Evolutionary conservation across 176 grass and related monocot genomes (phyloP).

Genomic region (Carex parvula): DNA sequence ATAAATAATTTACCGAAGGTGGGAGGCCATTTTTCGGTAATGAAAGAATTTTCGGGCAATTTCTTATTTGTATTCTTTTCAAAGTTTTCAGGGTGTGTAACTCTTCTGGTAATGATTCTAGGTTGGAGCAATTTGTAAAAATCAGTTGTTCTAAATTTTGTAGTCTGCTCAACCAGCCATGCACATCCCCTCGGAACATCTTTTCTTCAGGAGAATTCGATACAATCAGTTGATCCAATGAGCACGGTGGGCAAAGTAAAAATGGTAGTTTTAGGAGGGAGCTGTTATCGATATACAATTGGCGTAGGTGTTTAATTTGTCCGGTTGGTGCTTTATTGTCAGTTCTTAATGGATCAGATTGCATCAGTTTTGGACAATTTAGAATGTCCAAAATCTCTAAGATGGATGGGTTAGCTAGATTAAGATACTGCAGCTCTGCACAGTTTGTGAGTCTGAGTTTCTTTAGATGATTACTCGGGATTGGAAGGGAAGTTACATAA

Average conservation of each 20-base stretch:
- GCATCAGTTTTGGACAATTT: neutral
- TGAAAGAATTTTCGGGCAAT: neutral
- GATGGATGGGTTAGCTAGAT: neutral
- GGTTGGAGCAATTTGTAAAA: neutral
- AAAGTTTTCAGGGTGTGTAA: neutral
- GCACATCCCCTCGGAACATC: neutral
- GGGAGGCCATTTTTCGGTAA: neutral
- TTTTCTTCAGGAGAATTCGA: neutral
- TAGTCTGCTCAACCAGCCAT: neutral
- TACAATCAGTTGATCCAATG: neutral
- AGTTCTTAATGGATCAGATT: neutral
- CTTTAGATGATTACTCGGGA: neutral
- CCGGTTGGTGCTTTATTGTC: neutral
- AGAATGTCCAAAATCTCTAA: neutral
- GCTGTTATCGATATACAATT: neutral
- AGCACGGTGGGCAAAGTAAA: neutral
- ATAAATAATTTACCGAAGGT: neutral
- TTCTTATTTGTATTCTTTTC: neutral
- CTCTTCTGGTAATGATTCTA: neutral
- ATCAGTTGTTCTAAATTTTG: neutral
- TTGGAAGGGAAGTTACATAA: neutral
- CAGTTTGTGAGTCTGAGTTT: neutral
- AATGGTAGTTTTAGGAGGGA: slow-evolving; percentile 9
- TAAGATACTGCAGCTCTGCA: neutral
- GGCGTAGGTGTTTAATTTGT: neutral